Evolutionary conservation across 202 grass and related monocot species (phyloP), one percentile per base, ranked within the genome.

Genomic region (Saccharum hybrid): DNA sequence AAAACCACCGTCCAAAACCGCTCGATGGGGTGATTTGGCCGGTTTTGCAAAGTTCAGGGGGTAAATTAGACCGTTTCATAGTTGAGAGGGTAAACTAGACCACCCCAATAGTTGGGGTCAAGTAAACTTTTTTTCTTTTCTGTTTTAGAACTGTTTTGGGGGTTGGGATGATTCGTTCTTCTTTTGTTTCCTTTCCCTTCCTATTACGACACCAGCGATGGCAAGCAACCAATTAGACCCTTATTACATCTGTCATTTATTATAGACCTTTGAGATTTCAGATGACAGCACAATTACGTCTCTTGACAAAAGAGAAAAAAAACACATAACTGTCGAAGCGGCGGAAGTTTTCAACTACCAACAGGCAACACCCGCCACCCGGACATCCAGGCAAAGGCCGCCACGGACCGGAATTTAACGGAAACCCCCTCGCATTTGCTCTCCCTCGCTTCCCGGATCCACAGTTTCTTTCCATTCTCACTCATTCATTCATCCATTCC

Each of bases 261-360:
- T 2, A 51, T 6, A 2, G 15, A 18, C 15, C 48, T 18, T 51
- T 1, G 7, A 54, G 49, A 2, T 54, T 54, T 51, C 16, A 54
- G 0, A 54, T 54, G 16, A 19, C 49, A 54, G 16, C 5, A 54
- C 6, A 54, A 19, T 54, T n/a, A n/a, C 18, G 0, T 8, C 0
- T 1, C 28, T 19, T 2, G 4, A n/a, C 37, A 40, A 11, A 22
- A 21, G 7, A 12, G 52, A 4, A 1, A 40, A 14, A 77, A 34
- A 12, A 15, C 14, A 51, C 5, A 4, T 2, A 81, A 75, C 69
- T 67, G 62, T 10, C n/a, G 11, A 68, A 68, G 10, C 12, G 51
- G 60, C 8, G 39, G 84, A 84, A 76, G 60, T 65, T 66, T 90
- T 87, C 88, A 87, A 87, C 84, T 3, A 43, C 48, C 49, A 18